Evolutionary conservation across 768 basidiomycete species (phyloP), one percentile per base, ranked within the genome.

Genomic region (Termitomyces sp.): DNA sequence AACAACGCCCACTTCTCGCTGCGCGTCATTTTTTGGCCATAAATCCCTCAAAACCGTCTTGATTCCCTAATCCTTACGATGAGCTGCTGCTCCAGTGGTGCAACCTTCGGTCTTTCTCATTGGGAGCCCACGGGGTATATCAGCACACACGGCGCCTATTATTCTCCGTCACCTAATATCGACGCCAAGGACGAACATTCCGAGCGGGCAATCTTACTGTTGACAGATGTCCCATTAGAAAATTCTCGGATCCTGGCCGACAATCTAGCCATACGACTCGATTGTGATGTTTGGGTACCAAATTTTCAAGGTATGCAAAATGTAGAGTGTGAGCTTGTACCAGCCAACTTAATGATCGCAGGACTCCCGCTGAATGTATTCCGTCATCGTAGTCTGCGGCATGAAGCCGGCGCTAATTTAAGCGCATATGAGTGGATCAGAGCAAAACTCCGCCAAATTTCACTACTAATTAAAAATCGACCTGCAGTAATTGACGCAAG

Each of bases 221-320:
- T 84, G 31, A 84, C 79, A 0, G 84, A 86, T 58, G 75, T 72
- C 57, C 84, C 83, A 0, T 68, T 85, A 5, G 70, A 73, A 37
- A 85, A 85, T 60, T 73, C 69, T 59, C 83, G 81, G 61, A 73
- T 87, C 55, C 70, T 85, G 5, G 83, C 84, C 1, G 84, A 86
- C 66, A 68, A 72, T 28, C 64, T 84, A 23, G 74, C 83, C 8
- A 68, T 75, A 55, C 62, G 68, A 17, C 62, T 85, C 30, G 68
- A 71, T 17, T 81, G 83, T 59, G 85, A 86, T 61, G 83, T 85
- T 17, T 86, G 81, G 78, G 73, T 83, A 17, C 85, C 84, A 9
- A 83, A 87, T 67, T 86, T 85, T 61, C 65, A 72, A 58, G 85
- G 84, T 80, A 53, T 46, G 70, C 63, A 37, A 53, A 35, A 53